Conservation (phyloP, 768 basidiomycete genomes). For the Trametes punicea region DNA sequence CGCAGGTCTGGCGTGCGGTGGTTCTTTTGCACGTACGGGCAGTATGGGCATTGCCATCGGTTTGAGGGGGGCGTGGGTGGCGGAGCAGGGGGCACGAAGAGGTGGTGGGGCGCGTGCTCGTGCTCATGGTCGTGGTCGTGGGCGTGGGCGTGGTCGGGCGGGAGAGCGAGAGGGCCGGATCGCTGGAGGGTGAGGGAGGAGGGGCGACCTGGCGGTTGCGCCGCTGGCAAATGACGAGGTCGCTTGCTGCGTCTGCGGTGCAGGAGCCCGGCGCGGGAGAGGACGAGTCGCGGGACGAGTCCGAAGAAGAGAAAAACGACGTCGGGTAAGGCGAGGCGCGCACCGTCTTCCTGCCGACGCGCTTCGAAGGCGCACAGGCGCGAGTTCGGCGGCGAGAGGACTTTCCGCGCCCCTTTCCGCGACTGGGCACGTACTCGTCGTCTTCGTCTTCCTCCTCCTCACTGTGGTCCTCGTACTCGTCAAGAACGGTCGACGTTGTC, state of each 20-base stretch:
- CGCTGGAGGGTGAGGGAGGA: background rate
- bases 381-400: background rate
- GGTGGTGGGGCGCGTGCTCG: no score
- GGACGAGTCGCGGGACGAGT: background rate
- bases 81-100: no score
- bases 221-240: background rate
- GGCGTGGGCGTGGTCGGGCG: background rate
- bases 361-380: background rate
- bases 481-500: background rate
- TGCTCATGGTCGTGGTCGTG: background rate
- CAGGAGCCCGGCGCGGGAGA: background rate
- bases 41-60: constrained; percentile 10
- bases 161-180: background rate
- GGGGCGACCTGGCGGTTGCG: background rate
- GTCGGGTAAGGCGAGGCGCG: background rate
- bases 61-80: background rate
- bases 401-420: background rate
- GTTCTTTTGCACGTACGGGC: constrained; percentile 14
- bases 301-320: background rate
- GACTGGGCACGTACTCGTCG: background rate
- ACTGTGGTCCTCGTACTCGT: background rate
- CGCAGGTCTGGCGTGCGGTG: constrained; percentile 20
- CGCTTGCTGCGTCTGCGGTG: background rate
- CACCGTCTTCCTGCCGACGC: background rate
- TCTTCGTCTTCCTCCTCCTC: background rate